Evolutionary conservation across 768 basidiomycete species (phyloP).

Genomic region (Clavulina sp.): DNA sequence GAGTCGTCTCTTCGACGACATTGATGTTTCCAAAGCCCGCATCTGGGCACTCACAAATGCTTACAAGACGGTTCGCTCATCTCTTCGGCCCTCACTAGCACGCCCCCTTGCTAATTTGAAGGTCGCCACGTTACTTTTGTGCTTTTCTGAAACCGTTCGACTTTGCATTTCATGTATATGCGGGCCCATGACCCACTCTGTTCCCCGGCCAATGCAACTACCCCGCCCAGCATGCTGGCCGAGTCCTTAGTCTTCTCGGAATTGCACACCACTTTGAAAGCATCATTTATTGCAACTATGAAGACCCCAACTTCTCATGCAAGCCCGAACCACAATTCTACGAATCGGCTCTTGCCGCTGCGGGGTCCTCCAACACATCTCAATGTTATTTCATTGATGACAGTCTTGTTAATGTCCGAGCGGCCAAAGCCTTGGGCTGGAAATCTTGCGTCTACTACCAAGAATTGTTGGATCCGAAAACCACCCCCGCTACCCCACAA

Average conservation of each 20-base stretch:
- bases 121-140: too few species aligned
- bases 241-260: constrained; percentile 58
- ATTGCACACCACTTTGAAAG: constrained; percentile 57
- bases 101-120: neutral
- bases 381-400: constrained; percentile 73
- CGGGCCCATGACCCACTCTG: too few species aligned
- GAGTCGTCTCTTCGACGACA: constrained; percentile 55
- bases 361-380: constrained; percentile 41
- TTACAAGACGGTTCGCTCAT: constrained; percentile 50
- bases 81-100: constrained; percentile 8
- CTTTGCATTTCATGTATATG: neutral
- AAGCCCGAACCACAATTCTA: constrained; percentile 70
- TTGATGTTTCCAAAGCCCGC: constrained; percentile 57
- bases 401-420: constrained; percentile 47
- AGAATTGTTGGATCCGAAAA: constrained; percentile 23
- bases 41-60: constrained; percentile 84
- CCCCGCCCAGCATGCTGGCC: constrained; percentile 72
- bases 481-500: neutral
- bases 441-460: constrained; percentile 57
- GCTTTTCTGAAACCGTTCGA: too few species aligned
- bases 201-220: too few species aligned
- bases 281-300: constrained; percentile 66
- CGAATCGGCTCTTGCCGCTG: constrained; percentile 45
- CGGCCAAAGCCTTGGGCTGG: constrained; percentile 53
- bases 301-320: constrained; percentile 45